Conservation (phyloP, 495 filamentous ascomycete species). For the Talaromyces wortmannii region DNA sequence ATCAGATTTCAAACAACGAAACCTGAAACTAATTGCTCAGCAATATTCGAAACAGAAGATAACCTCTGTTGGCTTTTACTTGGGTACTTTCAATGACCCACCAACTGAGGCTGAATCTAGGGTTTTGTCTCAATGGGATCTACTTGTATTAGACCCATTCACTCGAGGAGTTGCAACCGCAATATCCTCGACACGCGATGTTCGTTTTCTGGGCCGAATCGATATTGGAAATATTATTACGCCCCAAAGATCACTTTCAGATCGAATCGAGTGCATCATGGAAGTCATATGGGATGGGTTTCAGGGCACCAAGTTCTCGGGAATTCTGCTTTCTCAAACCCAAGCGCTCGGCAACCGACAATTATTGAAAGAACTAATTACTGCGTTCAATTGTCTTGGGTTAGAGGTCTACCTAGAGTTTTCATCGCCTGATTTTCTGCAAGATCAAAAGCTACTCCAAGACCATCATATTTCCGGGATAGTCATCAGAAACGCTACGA, state of each 20-base stretch:
- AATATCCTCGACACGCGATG: slow-evolving; percentile 14
- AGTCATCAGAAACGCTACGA: slow-evolving; percentile 43
- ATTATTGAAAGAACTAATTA: slow-evolving; percentile 27
- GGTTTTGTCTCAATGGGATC: slow-evolving; percentile 38
- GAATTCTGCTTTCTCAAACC: slow-evolving; percentile 46
- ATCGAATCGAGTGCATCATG: slow-evolving; percentile 26
- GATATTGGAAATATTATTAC: slow-evolving; percentile 26
- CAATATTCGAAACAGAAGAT: slow-evolving; percentile 20
- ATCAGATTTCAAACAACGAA: slow-evolving; percentile 15
- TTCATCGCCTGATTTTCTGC: slow-evolving; percentile 39
- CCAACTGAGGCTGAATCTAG: slow-evolving; percentile 20
- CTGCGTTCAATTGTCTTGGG: slow-evolving; percentile 26
- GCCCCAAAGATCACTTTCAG: slow-evolving; percentile 13
- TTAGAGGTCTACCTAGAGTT: slow-evolving; percentile 44
- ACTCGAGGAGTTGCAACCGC: slow-evolving; percentile 31
- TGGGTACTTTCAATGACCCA: slow-evolving; percentile 32
- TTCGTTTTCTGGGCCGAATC: slow-evolving; percentile 31
- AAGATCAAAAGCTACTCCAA: slow-evolving; percentile 28
- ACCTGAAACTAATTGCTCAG: slow-evolving; percentile 14
- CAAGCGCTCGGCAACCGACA: slow-evolving; percentile 22
- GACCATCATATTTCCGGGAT: slow-evolving; percentile 31
- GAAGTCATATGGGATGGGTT: slow-evolving; percentile 20
- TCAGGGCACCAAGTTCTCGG: slow-evolving; percentile 28
- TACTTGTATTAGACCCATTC: slow-evolving; percentile 39
- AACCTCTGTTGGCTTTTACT: slow-evolving; percentile 41